These are phyloP conservation scores for Hymenotorrendiella dingleyae DNA, from an alignment of 2,329 filamentous ascomycete species.

Conservation along the genomic window DNA sequence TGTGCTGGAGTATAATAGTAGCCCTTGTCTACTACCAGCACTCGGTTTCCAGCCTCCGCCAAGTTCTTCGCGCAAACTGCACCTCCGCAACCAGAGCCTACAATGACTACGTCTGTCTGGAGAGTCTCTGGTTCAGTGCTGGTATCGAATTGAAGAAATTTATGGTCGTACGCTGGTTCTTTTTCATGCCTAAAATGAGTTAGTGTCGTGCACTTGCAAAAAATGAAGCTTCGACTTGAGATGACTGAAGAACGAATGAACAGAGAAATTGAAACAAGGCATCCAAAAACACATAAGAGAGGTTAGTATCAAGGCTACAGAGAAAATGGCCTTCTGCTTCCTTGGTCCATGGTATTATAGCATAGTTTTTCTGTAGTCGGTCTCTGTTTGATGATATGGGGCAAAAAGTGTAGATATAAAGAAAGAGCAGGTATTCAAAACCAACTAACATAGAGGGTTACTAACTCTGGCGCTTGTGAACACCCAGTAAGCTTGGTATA, in stretches of 20 bases:
- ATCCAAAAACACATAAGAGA: too few species aligned
- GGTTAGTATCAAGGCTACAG: too few species aligned
- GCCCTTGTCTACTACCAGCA: slow-evolving; percentile 77
- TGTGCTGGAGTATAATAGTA: slow-evolving; percentile 69
- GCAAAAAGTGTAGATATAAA: neutral
- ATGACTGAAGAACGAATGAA: too few species aligned
- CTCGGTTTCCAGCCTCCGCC: slow-evolving; percentile 66
- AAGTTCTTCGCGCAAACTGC: slow-evolving; percentile 76
- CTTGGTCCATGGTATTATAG: too few species aligned
- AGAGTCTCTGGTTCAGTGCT: slow-evolving; percentile 46
- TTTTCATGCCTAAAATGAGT: neutral
- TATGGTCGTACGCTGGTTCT: slow-evolving; percentile 22
- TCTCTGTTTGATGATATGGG: too few species aligned
- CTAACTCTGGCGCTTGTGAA: slow-evolving; percentile 41
- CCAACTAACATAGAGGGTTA: too few species aligned
- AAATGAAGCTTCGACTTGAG: too few species aligned
- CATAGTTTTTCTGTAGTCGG: too few species aligned
- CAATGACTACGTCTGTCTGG: slow-evolving; percentile 75
- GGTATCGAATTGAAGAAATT: slow-evolving; percentile 26
- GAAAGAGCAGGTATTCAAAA: too few species aligned
- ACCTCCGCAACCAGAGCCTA: slow-evolving; percentile 84
- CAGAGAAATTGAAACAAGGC: too few species aligned
- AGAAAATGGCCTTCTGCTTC: too few species aligned
- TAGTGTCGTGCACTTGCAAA: neutral
- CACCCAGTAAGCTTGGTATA: slow-evolving; percentile 53